Percentiles rank a stretch among this genome's conserved stretches.
Conservation (phyloP, 257 asterid genomes). For the Lantana camara region DNA sequence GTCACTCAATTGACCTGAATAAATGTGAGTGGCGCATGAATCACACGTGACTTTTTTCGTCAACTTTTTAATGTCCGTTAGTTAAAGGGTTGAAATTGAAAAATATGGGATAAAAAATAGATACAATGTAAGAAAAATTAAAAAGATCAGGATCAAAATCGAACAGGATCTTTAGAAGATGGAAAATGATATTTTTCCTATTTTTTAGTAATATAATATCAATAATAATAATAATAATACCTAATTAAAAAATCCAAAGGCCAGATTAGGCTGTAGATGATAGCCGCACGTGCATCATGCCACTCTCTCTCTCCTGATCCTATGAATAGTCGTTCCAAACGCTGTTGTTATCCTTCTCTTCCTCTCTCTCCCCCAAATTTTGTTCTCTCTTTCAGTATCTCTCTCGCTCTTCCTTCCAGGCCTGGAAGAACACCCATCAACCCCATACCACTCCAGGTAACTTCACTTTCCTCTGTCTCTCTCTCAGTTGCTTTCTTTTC, state of each 20-base stretch:
- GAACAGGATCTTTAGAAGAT: too few species aligned
- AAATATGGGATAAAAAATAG: too few species aligned
- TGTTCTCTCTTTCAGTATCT: constrained; percentile 8
- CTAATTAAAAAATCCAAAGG: neutral
- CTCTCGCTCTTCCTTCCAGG: constrained; percentile 1
- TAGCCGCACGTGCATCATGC: neutral
- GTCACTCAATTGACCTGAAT: too few species aligned
- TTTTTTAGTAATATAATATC: too few species aligned
- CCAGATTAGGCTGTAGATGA: neutral
- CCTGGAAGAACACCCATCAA: constrained; percentile 12
- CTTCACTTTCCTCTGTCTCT: neutral
- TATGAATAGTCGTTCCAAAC: constrained; percentile 19
- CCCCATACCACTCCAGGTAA: constrained; percentile 4
- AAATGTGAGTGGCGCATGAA: too few species aligned
- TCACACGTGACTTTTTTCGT: too few species aligned
- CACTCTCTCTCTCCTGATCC: neutral
- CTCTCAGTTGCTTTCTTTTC: neutral
- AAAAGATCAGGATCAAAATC: too few species aligned
- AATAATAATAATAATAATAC: too few species aligned
- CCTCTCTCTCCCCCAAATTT: constrained; percentile 4
- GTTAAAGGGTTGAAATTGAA: too few species aligned
- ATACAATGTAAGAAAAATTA: too few species aligned
- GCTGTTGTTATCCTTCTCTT: neutral
- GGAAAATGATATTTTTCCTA: too few species aligned
- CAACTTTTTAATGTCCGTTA: too few species aligned